Base-by-base conservation (phyloP, 192 early-diverging fungal species). In the Coemansia sp. region DNA sequence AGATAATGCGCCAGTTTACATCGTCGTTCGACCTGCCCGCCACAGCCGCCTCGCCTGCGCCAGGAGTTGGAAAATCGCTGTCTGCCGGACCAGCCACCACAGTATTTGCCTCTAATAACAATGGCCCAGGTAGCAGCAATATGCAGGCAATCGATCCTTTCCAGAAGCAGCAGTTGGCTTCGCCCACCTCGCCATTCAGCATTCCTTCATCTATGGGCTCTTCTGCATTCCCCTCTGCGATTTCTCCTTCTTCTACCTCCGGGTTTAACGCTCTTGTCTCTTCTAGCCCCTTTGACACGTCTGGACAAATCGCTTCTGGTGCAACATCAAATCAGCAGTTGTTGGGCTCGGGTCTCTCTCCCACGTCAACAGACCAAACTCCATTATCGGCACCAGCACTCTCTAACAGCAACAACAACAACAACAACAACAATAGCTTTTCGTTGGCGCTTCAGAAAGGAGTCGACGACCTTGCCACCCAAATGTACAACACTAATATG, bases 1-100 rank as follows among this genome's bases (percentile, higher is more conserved):
- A 74, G 1, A 26, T 80, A 61, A 52, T 64, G 68, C 77, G 77
- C 34, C 72, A 80, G 58, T 80, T 80, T 53, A 74, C 72, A 4
- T 74, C 77, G 55, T 68, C 77, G 46, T 80, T 74, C 55, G 77
- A 80, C 59, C 46, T 74, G 35, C n/a, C 61, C 6, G 29, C 60
- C n/a, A 55, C 25, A n/a, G 35, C 58, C 9, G 58, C 8, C 15
- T 34, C 30, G 31, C n/a, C n/a, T n/a, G 56, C 56, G 33, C 31
- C 61, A n/a, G 56, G 25, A n/a, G 40, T 13, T 18, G 40, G 40
- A 13, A 10, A 43, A 43, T 4, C 40, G 40, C 3, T 43, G 40
- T 43, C 40, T 43, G 40, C 40, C 18, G 40, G 40, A 10, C 15
- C 40, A 10, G 35, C 35, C 33, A 55, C 23, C 20, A n/a, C 49